Conservation (phyloP, 169 alveolate species). For the Plasmodium reichenowi region DNA sequence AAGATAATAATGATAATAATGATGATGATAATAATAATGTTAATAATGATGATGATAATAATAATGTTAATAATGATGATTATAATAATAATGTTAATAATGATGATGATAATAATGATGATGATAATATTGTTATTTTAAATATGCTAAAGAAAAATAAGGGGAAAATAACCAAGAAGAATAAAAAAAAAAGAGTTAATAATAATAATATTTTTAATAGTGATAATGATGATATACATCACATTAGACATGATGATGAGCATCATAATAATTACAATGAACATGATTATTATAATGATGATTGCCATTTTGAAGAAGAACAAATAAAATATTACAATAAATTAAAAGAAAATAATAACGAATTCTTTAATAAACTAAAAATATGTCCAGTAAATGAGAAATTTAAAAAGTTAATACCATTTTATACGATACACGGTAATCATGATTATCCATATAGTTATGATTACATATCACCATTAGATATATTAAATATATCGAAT, state of each 20-base stretch:
- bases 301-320: background rate
- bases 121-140: background rate
- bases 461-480: conserved; percentile 79
- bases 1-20: background rate
- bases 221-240: background rate
- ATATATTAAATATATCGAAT: conserved; percentile 82
- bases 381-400: conserved; percentile 19
- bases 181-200: too few relatives aligned
- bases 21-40: too few relatives aligned
- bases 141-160: too few relatives aligned
- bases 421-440: conserved; percentile 81
- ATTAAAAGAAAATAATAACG: conserved; percentile 3
- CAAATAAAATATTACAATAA: background rate
- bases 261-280: background rate
- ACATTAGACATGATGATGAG: background rate
- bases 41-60: too few relatives aligned
- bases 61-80: too few relatives aligned
- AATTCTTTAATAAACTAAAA: background rate
- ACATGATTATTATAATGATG: background rate
- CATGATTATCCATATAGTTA: conserved; percentile 84
- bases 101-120: background rate
- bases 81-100: too few relatives aligned
- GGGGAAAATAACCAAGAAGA: background rate
- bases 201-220: too few relatives aligned
- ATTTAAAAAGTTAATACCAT: conserved; percentile 39